Evolutionary conservation across 2,329 filamentous ascomycete genomes (phyloP).

Genomic region (Fusarium sublunatum): DNA sequence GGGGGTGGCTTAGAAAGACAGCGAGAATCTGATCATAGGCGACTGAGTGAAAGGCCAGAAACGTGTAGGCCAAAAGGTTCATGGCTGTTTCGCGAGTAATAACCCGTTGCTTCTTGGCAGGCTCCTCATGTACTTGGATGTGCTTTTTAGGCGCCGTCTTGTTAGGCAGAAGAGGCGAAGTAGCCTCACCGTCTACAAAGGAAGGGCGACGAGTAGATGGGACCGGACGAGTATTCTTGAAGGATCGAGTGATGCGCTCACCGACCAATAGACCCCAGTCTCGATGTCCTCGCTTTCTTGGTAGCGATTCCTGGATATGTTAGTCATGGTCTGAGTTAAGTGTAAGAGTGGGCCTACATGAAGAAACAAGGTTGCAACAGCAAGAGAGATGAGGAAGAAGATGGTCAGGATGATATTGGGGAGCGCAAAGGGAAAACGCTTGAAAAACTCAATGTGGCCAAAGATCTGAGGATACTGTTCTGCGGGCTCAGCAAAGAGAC

Average conservation of each 20-base stretch:
- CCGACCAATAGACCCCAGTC: conserved; percentile 85
- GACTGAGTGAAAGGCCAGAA: conserved; percentile 84
- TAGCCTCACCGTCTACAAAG: conserved; percentile 67
- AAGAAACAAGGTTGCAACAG: conserved; percentile 81
- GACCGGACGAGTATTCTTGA: conserved; percentile 42
- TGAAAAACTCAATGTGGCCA: conserved; percentile 73
- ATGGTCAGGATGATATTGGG: conserved; percentile 83
- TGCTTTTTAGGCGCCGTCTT: conserved; percentile 44
- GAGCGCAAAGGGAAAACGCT: conserved; percentile 81
- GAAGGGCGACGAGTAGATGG: conserved; percentile 56
- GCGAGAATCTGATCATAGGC: conserved; percentile 89
- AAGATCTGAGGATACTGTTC: conserved; percentile 79
- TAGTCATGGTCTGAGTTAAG: neutral
- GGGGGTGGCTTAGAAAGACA: conserved; percentile 85
- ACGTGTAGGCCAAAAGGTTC: conserved; percentile 80
- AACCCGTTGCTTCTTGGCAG: conserved; percentile 67
- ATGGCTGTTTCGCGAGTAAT: conserved; percentile 79
- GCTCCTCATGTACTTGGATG: conserved; percentile 28
- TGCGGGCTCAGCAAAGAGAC: conserved; percentile 84
- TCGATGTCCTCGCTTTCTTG: conserved; percentile 71
- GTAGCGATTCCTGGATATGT: conserved; percentile 77
- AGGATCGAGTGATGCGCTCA: conserved; percentile 66
- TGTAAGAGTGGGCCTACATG: conserved; percentile 58
- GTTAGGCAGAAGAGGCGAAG: conserved; percentile 63
- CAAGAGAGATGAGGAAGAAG: conserved; percentile 82